Evolutionary conservation across 805 yeast species (phyloP), one percentile per base, ranked within the genome.

Genomic region (Babjeviella inositovora): DNA sequence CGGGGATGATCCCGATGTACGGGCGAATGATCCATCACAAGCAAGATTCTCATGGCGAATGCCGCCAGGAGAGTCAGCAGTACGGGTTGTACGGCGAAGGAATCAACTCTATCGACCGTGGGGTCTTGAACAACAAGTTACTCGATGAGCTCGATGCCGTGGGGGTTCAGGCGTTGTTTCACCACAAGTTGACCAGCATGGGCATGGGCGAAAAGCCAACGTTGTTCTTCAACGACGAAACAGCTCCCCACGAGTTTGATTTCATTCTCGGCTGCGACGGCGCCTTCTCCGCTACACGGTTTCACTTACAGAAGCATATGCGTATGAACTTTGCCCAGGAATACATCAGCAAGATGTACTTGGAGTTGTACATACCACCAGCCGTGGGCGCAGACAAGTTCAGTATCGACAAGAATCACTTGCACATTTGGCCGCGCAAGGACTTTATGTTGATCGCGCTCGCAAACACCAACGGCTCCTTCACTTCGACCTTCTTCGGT

Each of bases 341-440:
- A 38, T 84, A 74, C 41, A 74, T 85, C 30, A 90, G 80, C 39
- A 73, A 75, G 57, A 73, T 77, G 35, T 85, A 85, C 40, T 41
- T 85, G 33, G 96, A 85, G 43, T 54, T 85, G 24, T 64, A 63
- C 32, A 75, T 85, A 20, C 84, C 92, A 7, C 62, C 81, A 0
- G 37, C 35, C 4, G 34, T 34, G 3, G 38, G 31, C 12, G 31
- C 29, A 12, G 39, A 34, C n/a, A 38, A 52, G 12, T 77, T 70
- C 36, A 48, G 53, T 10, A 52, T 77, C 12, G 67, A 70, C 32
- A 72, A 84, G 6, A 70, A 80, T 46, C 82, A 80, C 41, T 57
- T 85, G 24, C 96, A 85, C 38, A 80, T 85, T 21, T 85, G 96
- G 96, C 96, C 96, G 4, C 56, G 95, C 21, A 66, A 71, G 28